Conservation (phyloP, 2,329 filamentous ascomycete genomes). For the Penicillium brevicompactum region DNA sequence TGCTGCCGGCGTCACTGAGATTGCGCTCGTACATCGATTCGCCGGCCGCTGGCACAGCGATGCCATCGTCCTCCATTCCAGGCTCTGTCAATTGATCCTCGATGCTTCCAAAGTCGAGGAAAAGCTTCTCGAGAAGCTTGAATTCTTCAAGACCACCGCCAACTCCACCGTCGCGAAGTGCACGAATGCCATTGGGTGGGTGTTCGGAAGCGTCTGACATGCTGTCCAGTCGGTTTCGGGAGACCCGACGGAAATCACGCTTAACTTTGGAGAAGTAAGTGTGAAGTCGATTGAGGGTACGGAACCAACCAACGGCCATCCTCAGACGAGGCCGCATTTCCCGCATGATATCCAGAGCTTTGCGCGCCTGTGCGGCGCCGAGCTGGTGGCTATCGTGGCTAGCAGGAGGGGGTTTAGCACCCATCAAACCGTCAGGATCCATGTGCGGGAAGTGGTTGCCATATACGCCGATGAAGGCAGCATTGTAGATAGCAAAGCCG, state of each 20-base stretch:
- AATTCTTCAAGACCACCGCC: conserved; percentile 42
- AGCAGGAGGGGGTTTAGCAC: conserved; percentile 29
- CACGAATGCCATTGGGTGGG: conserved; percentile 31
- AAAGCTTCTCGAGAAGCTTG: conserved; percentile 44
- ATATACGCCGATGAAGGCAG: conserved; percentile 55
- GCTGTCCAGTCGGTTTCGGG: conserved; percentile 33
- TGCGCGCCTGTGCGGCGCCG: conserved; percentile 39
- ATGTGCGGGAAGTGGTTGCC: conserved; percentile 58
- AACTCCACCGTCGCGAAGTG: conserved; percentile 34
- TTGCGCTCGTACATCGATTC: conserved; percentile 34
- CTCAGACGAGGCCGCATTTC: conserved; percentile 44
- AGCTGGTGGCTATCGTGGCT: conserved; percentile 29
- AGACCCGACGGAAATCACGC: conserved; percentile 39
- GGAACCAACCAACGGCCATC: conserved; percentile 47
- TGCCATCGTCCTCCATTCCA: conserved; percentile 36
- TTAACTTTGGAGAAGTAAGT: conserved; percentile 45
- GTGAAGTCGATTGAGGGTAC: conserved; percentile 45
- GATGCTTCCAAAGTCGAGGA: conserved; percentile 42
- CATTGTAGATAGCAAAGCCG: conserved; percentile 58
- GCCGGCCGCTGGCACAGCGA: conserved; percentile 20
- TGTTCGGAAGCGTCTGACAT: conserved; percentile 32
- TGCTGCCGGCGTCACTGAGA: conserved; percentile 44
- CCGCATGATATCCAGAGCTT: conserved; percentile 41
- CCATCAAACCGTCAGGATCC: conserved; percentile 55
- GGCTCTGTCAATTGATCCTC: conserved; percentile 42